These are phyloP conservation scores for Macrophomina tecta DNA, from an alignment of 2,329 filamentous ascomycete species.

Conservation along the genomic window DNA sequence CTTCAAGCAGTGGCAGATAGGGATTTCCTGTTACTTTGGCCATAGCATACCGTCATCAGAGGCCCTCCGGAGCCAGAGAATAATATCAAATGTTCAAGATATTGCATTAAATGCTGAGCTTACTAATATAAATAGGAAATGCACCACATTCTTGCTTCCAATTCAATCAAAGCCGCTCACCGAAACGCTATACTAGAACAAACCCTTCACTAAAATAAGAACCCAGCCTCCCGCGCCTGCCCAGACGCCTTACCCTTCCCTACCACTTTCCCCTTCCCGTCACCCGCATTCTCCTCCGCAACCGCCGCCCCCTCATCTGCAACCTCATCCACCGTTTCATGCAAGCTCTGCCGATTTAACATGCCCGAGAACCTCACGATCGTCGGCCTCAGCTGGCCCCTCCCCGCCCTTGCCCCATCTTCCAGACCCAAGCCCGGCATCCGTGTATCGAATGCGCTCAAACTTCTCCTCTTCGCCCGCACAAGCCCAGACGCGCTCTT, in stretches of 20 bases:
- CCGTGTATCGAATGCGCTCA: conserved; percentile 6
- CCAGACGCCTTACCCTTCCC: neutral
- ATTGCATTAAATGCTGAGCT: no score
- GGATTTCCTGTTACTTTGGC: no score
- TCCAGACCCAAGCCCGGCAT: neutral
- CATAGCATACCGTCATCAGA: no score
- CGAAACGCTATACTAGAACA: no score
- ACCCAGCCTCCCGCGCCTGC: neutral
- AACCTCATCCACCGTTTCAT: conserved; percentile 19
- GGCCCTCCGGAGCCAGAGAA: no score
- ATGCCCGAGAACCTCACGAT: conserved; percentile 22
- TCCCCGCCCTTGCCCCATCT: neutral
- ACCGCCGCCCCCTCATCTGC: neutral
- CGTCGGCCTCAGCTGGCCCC: conserved; percentile 7
- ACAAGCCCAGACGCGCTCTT: neutral
- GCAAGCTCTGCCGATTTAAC: conserved; percentile 16
- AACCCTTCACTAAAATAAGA: no score
- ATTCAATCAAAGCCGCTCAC: no score
- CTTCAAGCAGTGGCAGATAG: no score
- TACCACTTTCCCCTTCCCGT: neutral
- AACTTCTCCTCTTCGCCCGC: neutral
- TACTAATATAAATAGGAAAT: no score
- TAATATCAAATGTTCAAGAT: no score
- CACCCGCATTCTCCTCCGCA: neutral
- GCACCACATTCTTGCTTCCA: no score